Conservation (phyloP, 768 basidiomycete species). For the Mycena crocata region DNA sequence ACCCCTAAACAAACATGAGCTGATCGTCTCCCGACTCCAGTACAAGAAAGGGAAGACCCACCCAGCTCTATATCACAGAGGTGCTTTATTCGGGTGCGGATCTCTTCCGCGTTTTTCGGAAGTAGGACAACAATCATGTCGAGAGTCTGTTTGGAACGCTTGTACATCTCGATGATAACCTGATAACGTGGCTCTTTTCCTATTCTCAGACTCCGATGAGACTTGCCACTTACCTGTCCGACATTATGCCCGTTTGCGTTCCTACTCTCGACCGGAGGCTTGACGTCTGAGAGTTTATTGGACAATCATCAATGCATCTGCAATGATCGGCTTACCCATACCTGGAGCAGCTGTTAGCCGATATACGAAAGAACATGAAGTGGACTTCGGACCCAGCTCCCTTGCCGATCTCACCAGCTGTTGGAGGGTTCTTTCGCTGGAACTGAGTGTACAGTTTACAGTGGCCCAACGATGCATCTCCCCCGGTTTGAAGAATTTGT, state of each 20-base stretch:
- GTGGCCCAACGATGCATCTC: too few species aligned
- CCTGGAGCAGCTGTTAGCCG: too few species aligned
- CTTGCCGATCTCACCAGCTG: too few species aligned
- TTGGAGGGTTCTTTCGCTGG: too few species aligned
- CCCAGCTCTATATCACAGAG: conserved; percentile 50
- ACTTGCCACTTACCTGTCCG: neutral
- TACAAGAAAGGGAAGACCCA: neutral
- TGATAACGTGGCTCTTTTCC: too few species aligned
- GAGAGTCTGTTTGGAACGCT: too few species aligned
- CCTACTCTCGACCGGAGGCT: neutral
- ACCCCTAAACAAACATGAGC: conserved; percentile 31
- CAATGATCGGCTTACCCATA: too few species aligned
- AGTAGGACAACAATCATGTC: conserved; percentile 56
- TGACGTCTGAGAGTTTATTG: neutral
- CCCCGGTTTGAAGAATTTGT: too few species aligned
- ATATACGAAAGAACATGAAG: too few species aligned
- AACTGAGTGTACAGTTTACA: too few species aligned
- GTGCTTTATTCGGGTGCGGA: conserved; percentile 54
- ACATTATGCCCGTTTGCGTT: neutral
- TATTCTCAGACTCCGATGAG: neutral
- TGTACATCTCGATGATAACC: too few species aligned
- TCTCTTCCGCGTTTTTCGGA: conserved; percentile 53
- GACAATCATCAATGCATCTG: neutral
- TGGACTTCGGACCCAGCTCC: too few species aligned
- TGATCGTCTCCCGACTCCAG: neutral